phyloP scores from a whole-genome alignment of 2,329 filamentous ascomycete species.

The Myriosclerotinia scirpicola region DNA sequence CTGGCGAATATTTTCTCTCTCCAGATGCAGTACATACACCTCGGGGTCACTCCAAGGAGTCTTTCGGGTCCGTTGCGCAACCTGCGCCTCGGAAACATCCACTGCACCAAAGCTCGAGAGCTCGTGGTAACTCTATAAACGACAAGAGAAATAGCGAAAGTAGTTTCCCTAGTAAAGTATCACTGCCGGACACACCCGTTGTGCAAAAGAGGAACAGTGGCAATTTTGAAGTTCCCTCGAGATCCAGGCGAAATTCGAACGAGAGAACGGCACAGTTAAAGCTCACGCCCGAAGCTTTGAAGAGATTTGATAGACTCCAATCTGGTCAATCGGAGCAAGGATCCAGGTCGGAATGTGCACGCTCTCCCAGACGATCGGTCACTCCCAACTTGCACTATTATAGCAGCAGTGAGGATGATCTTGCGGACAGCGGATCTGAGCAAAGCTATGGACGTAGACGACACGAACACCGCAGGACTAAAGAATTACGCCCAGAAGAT shows the following conservation, averaged over 20 bases:
- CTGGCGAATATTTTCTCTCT: slow-evolving; percentile 47
- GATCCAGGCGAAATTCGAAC: slow-evolving; percentile 29
- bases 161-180: slow-evolving; percentile 25
- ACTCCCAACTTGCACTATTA: slow-evolving; percentile 30
- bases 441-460: slow-evolving; percentile 26
- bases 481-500: slow-evolving; percentile 28
- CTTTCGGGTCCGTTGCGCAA: slow-evolving; percentile 34
- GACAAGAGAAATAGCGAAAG: slow-evolving; percentile 36
- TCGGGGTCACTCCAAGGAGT: slow-evolving; percentile 28
- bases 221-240: slow-evolving; percentile 27
- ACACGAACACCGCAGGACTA: slow-evolving; percentile 23
- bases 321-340: slow-evolving; percentile 29
- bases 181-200: slow-evolving; percentile 30
- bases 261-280: slow-evolving; percentile 35
- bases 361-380: slow-evolving; percentile 32
- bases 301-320: slow-evolving; percentile 30
- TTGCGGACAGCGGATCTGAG: slow-evolving; percentile 37
- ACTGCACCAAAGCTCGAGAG: slow-evolving; percentile 40
- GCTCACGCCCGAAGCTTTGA: slow-evolving; percentile 31
- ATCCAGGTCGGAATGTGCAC: slow-evolving; percentile 25
- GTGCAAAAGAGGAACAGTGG: slow-evolving; percentile 31
- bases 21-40: slow-evolving; percentile 45
- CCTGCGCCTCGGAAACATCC: slow-evolving; percentile 42
- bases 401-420: slow-evolving; percentile 38
- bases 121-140: slow-evolving; percentile 33